Base-by-base conservation (phyloP, 257 asterid species). In the Solanum tarapatanum region DNA sequence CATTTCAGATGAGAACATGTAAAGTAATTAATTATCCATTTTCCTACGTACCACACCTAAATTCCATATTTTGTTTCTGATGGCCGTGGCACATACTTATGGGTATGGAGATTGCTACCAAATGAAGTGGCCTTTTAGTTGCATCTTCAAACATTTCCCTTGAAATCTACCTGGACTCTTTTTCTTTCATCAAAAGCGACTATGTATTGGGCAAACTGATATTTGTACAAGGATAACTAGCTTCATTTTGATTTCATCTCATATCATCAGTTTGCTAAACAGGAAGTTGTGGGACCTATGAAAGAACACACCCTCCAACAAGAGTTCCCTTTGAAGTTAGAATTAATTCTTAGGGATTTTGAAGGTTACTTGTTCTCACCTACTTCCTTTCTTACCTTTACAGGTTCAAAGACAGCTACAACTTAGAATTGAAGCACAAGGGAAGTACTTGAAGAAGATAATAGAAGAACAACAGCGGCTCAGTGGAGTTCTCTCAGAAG, bases 391-490 rank as follows among this genome's bases (percentile, higher is more conserved):
- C n/a, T 45, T 16, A 79, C 26, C 23, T 35, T 69, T n/a, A 86
- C 91, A 97, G 99, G 99, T 97, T n/a, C 99, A 97, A 88, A 94
- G 97, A 86, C 99, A 96, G 90, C 94, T 97, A 24, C 99, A 97
- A 84, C 86, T 94, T 89, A 93, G 99, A 37, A 97, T 97, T 70
- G 99, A 97, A 94, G 99, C 99, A 89, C 99, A 97, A 87, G 99
- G 99, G 66, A 96, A 96, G 90, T 97, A 97, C 92, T 89, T 97
- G 87, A 96, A 97, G 92, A 97, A 97, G 93, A 97, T 97, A 83
- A 93, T 96, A 8, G 99, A 97, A 93, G 99, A 97, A 87, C 99
- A 96, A 88, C 98, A 96, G 76, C 95, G 98, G 83, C 89, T 93
- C 41, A 91, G 92, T 88, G 98, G 98, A 89, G 98, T 90, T 87